phyloP scores from a whole-genome alignment of 768 basidiomycete genomes.

The Leccinum aurantiacum region DNA sequence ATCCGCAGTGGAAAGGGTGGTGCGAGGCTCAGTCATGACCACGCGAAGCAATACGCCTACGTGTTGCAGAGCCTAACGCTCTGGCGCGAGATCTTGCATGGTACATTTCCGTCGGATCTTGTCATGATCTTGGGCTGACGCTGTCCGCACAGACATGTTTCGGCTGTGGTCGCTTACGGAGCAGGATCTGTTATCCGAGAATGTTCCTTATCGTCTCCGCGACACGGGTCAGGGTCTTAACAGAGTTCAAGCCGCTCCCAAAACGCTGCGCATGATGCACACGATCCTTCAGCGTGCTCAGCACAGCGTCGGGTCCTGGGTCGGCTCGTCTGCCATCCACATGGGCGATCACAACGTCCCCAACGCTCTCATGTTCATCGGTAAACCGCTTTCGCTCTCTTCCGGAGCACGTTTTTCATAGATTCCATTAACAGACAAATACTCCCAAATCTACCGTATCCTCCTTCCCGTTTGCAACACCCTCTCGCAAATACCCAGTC shows the following conservation, averaged over 20 bases:
- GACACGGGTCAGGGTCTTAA: conserved; percentile 92
- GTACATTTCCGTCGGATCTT: conserved; percentile 36
- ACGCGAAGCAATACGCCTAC: conserved; percentile 81
- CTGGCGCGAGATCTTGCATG: conserved; percentile 85
- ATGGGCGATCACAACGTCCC: conserved; percentile 77
- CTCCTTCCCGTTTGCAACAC: conserved; percentile 85
- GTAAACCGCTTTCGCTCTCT: conserved; percentile 23
- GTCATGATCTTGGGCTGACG: conserved; percentile 2
- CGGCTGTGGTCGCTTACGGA: conserved; percentile 81
- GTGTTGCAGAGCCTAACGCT: conserved; percentile 84
- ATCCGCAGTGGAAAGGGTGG: conserved; percentile 82
- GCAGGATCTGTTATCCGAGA: conserved; percentile 77
- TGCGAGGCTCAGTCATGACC: conserved; percentile 80
- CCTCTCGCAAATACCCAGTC: conserved; percentile 65
- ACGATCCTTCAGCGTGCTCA: conserved; percentile 82
- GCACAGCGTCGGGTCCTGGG: conserved; percentile 76
- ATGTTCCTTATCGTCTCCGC: conserved; percentile 71
- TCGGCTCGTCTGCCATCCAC: conserved; percentile 84
- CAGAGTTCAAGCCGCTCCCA: conserved; percentile 82
- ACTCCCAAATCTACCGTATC: conserved; percentile 90
- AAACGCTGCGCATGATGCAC: conserved; percentile 91
- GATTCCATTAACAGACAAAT: conserved; percentile 57
- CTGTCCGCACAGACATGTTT: conserved; percentile 68
- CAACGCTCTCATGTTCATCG: conserved; percentile 79
- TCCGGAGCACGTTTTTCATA: not conserved